Base-by-base conservation (phyloP, 2,329 filamentous ascomycete genomes). In the Aspergillus sergii region DNA sequence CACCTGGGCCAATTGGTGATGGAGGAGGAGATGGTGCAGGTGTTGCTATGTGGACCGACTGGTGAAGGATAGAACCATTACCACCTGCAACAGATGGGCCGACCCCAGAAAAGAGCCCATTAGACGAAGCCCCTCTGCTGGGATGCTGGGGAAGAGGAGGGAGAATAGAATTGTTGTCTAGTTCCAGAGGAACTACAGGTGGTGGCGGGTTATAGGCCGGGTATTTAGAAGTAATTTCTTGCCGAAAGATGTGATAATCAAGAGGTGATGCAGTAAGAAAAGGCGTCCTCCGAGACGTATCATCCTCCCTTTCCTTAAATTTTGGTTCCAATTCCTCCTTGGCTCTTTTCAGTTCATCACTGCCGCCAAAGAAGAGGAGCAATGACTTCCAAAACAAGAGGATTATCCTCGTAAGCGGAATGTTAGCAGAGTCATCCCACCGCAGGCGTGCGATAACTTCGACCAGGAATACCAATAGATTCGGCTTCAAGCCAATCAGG, bases 21-120 rank as follows among this genome's bases (percentile, higher is more conserved):
- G 95, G 95, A 0, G 95, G 95, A 28, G 95, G 95, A 0, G 95
- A 99, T 1, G 95, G 95, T 0, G 94, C 94, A 0, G 95, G 95
- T 1, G 95, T 99, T n/a, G 95, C 95, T 70, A 99, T 99, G 76
- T 99, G 95, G 7, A 99, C 94, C 7, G 95, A 93, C 73, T 98
- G 94, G 75, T 98, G 89, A 30, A 99, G 85, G 72, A 99, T 98
- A 0, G 94, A 97, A 39, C 78, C 78, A 60, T 79, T 82, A 9
- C 75, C 76, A 57, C 76, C 75, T 16, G 76, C 69, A 28, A 79
- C 80, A 9, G 84, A 80, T 2, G 84, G 80, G 1, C 84, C 82
- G 30, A 83, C 80, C 3, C 83, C 79, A 8, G 86, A 84, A 39
- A 91, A 81, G 53, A 91, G 86, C 14, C 89, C 88, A 68, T 85